Base-by-base conservation (phyloP, 139 green algal genomes). In the Chlorokybus atmophyticus region DNA sequence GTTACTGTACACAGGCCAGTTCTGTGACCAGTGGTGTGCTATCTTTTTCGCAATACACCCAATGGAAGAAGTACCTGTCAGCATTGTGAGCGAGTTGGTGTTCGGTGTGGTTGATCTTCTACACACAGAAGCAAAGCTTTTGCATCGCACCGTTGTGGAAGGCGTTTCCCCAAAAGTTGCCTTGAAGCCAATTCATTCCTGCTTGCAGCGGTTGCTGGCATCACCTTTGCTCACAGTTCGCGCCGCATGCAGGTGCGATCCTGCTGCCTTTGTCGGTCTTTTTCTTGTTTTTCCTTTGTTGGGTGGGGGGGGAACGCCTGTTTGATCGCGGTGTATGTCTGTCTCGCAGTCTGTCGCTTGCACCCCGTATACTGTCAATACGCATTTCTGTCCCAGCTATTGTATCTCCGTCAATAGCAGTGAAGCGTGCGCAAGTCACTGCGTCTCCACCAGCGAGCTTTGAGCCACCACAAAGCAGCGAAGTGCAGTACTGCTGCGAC, bases 401-500 rank as follows among this genome's bases (percentile, higher is more conserved):
- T 62, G 49, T 39, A 62, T 6, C 28, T 55, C 17, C 47, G 32
- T 62, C 51, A 25, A 41, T 4, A 25, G 51, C 35, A 58, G 51
- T 21, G 26, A 56, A 42, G 7, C 40, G 5, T 31, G 51, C 7
- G 4, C 19, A 55, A 35, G 26, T 8, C 8, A 6, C 26, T 27
- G 27, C 35, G 5, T 6, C 24, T 35, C 6, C 19, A 64, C 14
- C 25, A 40, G 17, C 23, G 48, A 10, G 10, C 23, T 14, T 40
- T 14, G 14, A 55, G 23, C 23, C 48, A 55, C 23, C 17, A n/a
- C 14, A 47, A 19, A 19, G 39, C 19, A n/a, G 39, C 39, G 19
- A 47, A 21, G 61, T 70, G 27, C 61, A 70, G 7, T 70, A 62
- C 27, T 64, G 61, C 56, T 76, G 68, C 58, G 68, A 76, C 21